These are phyloP conservation scores for Gryganskiella cystojenkinii DNA, from an alignment of 192 early-diverging fungal species.

Conservation along the genomic window DNA sequence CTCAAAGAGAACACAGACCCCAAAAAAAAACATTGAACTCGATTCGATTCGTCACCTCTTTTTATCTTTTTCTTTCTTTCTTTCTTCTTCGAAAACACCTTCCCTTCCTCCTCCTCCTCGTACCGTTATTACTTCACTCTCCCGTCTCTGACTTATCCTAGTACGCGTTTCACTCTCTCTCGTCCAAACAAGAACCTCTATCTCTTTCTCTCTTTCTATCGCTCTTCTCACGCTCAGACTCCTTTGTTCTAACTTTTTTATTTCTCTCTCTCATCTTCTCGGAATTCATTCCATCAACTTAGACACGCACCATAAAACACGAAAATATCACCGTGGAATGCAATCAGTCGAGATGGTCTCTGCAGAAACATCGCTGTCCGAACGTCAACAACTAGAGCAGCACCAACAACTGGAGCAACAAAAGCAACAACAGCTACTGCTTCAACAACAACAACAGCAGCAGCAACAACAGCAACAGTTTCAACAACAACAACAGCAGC, in stretches of 20 bases:
- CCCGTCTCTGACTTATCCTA: too few relatives aligned
- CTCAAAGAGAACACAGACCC: too few relatives aligned
- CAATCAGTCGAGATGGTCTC: slow-evolving; percentile 50
- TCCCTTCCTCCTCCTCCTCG: neutral
- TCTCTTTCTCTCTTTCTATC: neutral
- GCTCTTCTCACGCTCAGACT: too few relatives aligned
- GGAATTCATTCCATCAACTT: neutral
- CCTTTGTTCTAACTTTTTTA: too few relatives aligned
- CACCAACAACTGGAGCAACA: slow-evolving; percentile 28
- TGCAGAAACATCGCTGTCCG: slow-evolving; percentile 37
- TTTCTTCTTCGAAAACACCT: neutral
- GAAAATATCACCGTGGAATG: slow-evolving; percentile 1
- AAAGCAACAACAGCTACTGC: slow-evolving; percentile 1
- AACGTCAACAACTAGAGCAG: slow-evolving; percentile 33
- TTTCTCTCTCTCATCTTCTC: neutral
- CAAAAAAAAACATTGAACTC: too few relatives aligned
- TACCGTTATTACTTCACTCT: neutral
- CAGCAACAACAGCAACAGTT: slow-evolving; percentile 15
- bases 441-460: slow-evolving; percentile 10
- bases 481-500: slow-evolving; percentile 11
- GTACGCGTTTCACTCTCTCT: too few relatives aligned
- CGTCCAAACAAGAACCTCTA: too few relatives aligned
- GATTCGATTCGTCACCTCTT: too few relatives aligned
- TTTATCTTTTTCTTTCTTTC: neutral
- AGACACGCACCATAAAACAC: neutral